Evolutionary conservation across 2,329 filamentous ascomycete species (phyloP).

Genomic region (Fusarium musae): DNA sequence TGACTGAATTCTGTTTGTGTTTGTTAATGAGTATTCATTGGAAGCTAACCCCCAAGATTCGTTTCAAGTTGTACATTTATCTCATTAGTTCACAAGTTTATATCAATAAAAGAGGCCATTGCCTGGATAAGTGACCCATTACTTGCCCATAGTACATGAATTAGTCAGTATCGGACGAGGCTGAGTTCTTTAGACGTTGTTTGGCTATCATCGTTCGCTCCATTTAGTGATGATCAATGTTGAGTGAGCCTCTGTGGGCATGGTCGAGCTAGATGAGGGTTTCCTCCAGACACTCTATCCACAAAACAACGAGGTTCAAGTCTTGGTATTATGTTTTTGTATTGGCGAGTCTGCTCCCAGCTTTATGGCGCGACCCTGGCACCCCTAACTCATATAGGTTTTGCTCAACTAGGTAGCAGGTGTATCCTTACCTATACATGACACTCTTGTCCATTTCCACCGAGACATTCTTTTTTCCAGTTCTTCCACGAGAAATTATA

Average conservation of each 20-base stretch:
- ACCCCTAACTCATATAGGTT: neutral
- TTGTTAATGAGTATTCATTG: neutral
- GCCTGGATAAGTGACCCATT: neutral
- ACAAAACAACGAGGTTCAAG: neutral
- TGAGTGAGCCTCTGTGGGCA: neutral
- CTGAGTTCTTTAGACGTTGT: neutral
- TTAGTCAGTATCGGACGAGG: no score
- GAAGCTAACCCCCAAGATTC: neutral
- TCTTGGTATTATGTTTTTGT: neutral
- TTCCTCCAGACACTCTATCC: neutral
- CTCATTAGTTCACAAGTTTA: neutral
- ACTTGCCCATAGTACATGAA: neutral
- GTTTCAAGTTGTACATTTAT: no score
- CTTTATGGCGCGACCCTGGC: neutral
- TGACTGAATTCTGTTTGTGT: neutral
- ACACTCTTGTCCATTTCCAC: neutral
- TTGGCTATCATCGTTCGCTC: neutral
- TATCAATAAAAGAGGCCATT: neutral
- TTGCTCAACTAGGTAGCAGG: neutral
- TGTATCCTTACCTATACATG: neutral
- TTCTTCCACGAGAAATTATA: constrained; percentile 17
- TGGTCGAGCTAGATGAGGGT: neutral
- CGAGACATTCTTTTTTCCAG: neutral
- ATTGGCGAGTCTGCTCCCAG: neutral
- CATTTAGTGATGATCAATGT: neutral